phyloP scores from a whole-genome alignment of 2,329 filamentous ascomycete species.

The Beauveria asiatica region DNA sequence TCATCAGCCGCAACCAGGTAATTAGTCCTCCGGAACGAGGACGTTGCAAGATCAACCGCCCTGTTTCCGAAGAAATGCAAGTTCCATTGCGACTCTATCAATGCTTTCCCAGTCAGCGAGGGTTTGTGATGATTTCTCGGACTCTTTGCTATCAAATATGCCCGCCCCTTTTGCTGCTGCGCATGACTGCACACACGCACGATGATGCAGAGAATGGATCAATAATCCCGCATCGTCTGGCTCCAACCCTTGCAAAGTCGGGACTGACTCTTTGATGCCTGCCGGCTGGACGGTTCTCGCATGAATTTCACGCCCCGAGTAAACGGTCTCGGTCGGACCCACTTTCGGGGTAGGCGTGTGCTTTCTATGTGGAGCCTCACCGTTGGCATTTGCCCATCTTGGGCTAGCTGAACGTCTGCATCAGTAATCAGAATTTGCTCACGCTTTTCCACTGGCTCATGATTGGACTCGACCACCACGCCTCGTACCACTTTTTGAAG shows the following conservation, averaged over 20 bases:
- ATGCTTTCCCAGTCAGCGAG: not conserved
- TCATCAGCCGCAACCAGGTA: not conserved
- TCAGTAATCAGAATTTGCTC: constrained; percentile 11
- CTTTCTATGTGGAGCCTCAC: constrained; percentile 2
- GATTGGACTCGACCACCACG: constrained; percentile 1
- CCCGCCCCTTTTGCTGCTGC: not conserved
- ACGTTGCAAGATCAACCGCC: not conserved
- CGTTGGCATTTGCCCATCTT: not conserved
- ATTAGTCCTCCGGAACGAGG: not conserved
- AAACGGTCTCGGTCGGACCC: not conserved
- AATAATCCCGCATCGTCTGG: not conserved
- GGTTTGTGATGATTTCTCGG: too few species aligned
- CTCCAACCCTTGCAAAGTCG: not conserved
- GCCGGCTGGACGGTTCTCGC: constrained; percentile 8
- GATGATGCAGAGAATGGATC: not conserved
- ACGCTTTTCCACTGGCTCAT: not conserved
- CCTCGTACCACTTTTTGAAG: not conserved
- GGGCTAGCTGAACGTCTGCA: constrained; percentile 1
- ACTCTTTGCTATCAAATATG: not conserved
- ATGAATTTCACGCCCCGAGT: not conserved
- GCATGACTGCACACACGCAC: not conserved
- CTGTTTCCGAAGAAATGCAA: not conserved
- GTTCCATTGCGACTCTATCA: not conserved
- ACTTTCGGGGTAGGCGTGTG: not conserved
- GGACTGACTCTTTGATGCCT: not conserved